These are phyloP conservation scores for Sclerotiophoma versabilis DNA, from an alignment of 2,329 filamentous ascomycete genomes.

Conservation along the genomic window DNA sequence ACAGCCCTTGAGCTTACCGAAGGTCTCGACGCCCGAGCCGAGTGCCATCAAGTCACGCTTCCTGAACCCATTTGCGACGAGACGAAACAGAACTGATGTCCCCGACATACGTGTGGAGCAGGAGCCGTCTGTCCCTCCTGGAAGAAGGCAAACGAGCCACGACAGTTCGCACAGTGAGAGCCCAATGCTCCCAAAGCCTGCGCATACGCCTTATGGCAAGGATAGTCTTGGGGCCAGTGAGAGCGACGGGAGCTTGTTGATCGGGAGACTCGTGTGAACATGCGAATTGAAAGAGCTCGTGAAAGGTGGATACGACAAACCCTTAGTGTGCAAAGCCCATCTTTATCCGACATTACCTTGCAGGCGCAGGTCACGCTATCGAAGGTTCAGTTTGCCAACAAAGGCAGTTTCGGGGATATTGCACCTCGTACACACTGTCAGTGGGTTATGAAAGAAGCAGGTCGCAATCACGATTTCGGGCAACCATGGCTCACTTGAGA, in stretches of 20 bases:
- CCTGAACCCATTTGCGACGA: constrained; percentile 24
- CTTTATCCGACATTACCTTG: too few relatives aligned
- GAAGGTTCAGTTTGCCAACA: too few relatives aligned
- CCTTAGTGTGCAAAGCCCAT: too few relatives aligned
- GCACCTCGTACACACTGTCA: too few relatives aligned
- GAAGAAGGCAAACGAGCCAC: constrained; percentile 27
- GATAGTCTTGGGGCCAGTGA: constrained; percentile 14
- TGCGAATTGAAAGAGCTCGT: too few relatives aligned
- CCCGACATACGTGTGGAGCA: constrained; percentile 37
- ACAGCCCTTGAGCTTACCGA: constrained; percentile 9
- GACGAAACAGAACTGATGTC: constrained; percentile 2
- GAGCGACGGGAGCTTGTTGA: constrained; percentile 26
- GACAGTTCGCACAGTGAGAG: constrained; percentile 30
- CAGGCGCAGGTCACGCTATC: too few relatives aligned
- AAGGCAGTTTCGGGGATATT: too few relatives aligned
- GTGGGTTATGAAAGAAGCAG: too few relatives aligned
- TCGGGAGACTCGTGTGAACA: constrained; percentile 28
- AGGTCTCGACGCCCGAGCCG: constrained; percentile 16
- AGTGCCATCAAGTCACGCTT: constrained; percentile 17
- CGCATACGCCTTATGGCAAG: constrained; percentile 23
- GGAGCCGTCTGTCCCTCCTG: constrained; percentile 28
- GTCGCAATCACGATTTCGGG: too few relatives aligned
- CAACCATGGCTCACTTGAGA: too few relatives aligned
- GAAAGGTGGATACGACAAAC: too few relatives aligned
- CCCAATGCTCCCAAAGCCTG: constrained; percentile 27